Base-by-base conservation (phyloP, 1,139 yeast genomes). In the Yamadazyma siamensis region DNA sequence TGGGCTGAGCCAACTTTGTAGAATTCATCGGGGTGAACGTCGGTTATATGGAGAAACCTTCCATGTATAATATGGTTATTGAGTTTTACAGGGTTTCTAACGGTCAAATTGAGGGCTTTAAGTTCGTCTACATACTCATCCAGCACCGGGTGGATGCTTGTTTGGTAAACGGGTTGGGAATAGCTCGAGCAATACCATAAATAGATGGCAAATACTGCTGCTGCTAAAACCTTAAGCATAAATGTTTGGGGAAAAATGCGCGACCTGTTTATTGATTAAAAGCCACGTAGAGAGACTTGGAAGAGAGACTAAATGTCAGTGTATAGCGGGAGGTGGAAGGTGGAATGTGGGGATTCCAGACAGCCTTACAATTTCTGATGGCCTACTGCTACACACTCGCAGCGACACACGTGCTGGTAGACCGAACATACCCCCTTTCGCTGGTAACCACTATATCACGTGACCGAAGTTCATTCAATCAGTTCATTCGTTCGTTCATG, bases 1-100 rank as follows among this genome's bases (percentile, higher is more conserved):
- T 69, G 54, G 10, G 70, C 56, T 0, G 77, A 55, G 2, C 85
- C 86, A 10, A 56, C 66, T 26, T 59, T 54, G 50, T 82, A 85
- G 49, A 62, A 64, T n/a, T 80, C 80, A 52, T 86, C 95, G 0
- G 95, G 95, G 47, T 86, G 95, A 38, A 86, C 65, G 52, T 86
- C 95, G 0, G 95, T 84, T 18, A 86, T 69, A 49, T 86, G 95
- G n/a, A 86, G 58, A 47, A 86, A 86, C 34, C 91, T 56, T 1
- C 95, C 95, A 45, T 79, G 81, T 28, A 61, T 48, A 3, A 52
- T 50, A 32, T 53, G 55, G 15, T 54, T 50, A 10, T 60, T 59
- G 7, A 65, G 40, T 8, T 44, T 40, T 13, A 65, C 51, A 1
- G 65, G 61, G 14, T 47, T 43, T 33, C 61, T 60, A 7, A 57